Conservation (phyloP, 257 asterid genomes). For the Lavandula angustifolia region DNA sequence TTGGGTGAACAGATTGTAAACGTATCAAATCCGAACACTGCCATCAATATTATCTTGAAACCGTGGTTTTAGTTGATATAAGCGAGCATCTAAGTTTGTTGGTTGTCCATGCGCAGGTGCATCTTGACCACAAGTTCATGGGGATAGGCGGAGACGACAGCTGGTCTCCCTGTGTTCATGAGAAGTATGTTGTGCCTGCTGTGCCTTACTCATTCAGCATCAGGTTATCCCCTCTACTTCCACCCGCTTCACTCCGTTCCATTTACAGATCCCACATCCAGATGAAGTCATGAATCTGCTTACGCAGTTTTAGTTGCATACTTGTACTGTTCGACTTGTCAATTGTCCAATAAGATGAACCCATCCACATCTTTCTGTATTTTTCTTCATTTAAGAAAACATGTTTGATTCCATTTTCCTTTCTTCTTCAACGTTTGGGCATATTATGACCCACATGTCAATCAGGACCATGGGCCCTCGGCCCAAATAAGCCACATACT, state of each 20-base stretch:
- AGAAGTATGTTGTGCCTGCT: slow-evolving; percentile 71
- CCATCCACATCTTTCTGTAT: background rate
- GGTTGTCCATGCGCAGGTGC: slow-evolving; percentile 58
- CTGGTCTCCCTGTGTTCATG: slow-evolving; percentile 94
- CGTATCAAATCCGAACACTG: too few species aligned
- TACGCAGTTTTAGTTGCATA: background rate
- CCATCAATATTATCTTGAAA: too few species aligned
- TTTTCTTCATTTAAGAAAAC: background rate
- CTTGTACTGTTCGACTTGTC: slow-evolving; percentile 7
- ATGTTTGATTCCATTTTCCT: background rate
- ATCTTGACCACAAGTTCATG: slow-evolving; percentile 94
- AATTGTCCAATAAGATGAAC: slow-evolving; percentile 18
- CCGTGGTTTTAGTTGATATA: background rate
- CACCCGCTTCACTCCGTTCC: slow-evolving; percentile 49
- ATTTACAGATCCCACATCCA: slow-evolving; percentile 58
- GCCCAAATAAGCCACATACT: too few species aligned
- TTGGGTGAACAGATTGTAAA: too few species aligned
- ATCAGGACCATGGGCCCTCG: too few species aligned
- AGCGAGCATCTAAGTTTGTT: slow-evolving; percentile 4
- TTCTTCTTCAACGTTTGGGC: background rate
- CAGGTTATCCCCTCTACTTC: slow-evolving; percentile 62
- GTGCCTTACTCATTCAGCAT: slow-evolving; percentile 70
- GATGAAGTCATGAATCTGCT: slow-evolving; percentile 15
- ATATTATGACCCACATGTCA: too few species aligned
- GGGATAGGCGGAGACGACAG: slow-evolving; percentile 98